These are phyloP conservation scores for Amniculicola lignicola DNA, from an alignment of 495 filamentous ascomycete species.

Conservation along the genomic window DNA sequence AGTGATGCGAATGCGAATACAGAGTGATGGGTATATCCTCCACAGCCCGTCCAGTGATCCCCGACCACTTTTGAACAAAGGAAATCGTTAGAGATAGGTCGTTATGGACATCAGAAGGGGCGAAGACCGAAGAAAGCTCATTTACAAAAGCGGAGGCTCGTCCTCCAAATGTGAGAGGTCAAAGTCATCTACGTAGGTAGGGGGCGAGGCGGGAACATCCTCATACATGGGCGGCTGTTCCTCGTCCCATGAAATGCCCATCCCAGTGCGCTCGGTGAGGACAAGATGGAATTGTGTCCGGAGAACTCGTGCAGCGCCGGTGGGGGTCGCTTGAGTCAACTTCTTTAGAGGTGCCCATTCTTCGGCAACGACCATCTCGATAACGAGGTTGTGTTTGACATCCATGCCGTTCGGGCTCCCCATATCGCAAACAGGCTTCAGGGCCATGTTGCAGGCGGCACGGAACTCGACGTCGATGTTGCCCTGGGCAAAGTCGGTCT, in stretches of 20 bases:
- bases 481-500: conserved; percentile 65
- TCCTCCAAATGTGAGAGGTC: conserved; percentile 16
- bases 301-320: conserved; percentile 84
- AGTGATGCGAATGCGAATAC: neutral
- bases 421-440: conserved; percentile 72
- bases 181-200: conserved; percentile 60
- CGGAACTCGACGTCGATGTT: conserved; percentile 79
- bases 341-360: conserved; percentile 76
- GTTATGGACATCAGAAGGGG: neutral
- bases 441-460: conserved; percentile 59
- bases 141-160: neutral
- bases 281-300: conserved; percentile 84
- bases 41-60: neutral
- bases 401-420: conserved; percentile 73
- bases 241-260: conserved; percentile 96
- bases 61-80: conserved; percentile 5
- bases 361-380: conserved; percentile 92
- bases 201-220: conserved; percentile 86
- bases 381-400: conserved; percentile 77
- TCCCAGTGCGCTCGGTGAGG: conserved; percentile 77
- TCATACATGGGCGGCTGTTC: conserved; percentile 93
- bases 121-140: neutral
- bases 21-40: conserved; percentile 19
- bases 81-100: conserved; percentile 1
- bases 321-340: conserved; percentile 71